Evolutionary conservation across 371 early-diverging fungal genomes (phyloP).

Genomic region (Mortierella sp.): DNA sequence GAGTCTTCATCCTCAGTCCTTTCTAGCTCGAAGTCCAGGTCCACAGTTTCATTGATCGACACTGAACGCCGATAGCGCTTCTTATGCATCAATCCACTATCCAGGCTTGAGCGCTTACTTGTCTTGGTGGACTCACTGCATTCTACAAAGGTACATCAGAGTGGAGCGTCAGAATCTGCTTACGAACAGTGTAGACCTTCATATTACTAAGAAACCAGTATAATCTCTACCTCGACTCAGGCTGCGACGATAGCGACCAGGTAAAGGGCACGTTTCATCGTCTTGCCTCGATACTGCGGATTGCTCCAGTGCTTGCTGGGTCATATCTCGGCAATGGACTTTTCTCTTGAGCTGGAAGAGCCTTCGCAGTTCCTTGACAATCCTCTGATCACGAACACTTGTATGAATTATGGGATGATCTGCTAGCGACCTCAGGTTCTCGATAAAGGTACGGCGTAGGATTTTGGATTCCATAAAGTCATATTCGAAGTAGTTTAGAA

Average conservation of each 20-base stretch:
- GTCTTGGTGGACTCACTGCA: background rate
- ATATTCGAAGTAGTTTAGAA: constrained; percentile 72
- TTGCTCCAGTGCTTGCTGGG: constrained; percentile 24
- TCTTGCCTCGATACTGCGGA: background rate
- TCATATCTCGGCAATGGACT: constrained; percentile 17
- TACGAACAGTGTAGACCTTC: too few species aligned
- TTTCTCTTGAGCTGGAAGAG: constrained; percentile 30
- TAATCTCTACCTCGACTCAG: constrained; percentile 9
- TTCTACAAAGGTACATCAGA: too few species aligned
- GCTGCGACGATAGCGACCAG: background rate
- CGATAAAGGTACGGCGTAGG: constrained; percentile 58
- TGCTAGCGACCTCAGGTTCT: constrained; percentile 59
- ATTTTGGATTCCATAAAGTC: constrained; percentile 68
- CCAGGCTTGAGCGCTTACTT: constrained; percentile 23
- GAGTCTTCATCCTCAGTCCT: constrained; percentile 9
- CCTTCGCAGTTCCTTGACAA: constrained; percentile 59
- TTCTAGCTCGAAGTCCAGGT: background rate
- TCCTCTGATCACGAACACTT: constrained; percentile 65
- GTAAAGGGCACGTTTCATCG: background rate
- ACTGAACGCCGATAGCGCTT: background rate
- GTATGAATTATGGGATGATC: constrained; percentile 57
- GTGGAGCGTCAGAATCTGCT: too few species aligned
- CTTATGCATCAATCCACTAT: constrained; percentile 1
- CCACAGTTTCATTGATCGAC: background rate
- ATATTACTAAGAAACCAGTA: too few species aligned